Base-by-base conservation (phyloP, 2,329 filamentous ascomycete genomes). In the Coccinonectria pachysandricola region DNA sequence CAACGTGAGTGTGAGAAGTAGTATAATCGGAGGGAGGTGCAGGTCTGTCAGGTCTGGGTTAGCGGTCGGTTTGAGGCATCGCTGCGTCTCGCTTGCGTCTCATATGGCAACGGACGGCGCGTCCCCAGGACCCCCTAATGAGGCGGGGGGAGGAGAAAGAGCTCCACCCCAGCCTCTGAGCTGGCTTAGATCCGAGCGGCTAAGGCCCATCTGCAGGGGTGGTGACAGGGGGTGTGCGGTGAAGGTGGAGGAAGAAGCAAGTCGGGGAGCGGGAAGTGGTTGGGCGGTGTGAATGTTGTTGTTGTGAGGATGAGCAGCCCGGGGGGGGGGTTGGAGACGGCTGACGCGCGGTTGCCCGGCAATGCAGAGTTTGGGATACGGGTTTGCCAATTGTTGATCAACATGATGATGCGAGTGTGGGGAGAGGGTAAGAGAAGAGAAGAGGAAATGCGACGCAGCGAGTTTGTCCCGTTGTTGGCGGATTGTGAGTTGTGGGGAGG, bases 1-100 rank as follows among this genome's bases (percentile, higher is more conserved):
- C 72, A 56, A 82, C 60, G 54, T 74, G 71, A 55, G 71, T 67
- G 56, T 79, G 43, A 46, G 43, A 46, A 34, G 43, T 71, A 49
- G 68, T 62, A 63, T 73, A 75, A 48, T 61, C 47, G 40, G 49
- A 48, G 40, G 43, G 44, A 48, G 48, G 57, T 50, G 46, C 40
- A 45, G 52, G 47, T 46, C 52, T 54, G 40, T 32, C 32, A 39
- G 41, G 32, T 38, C 39, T 41, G 38, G 33, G 46, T 46, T 50
- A 46, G 46, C 40, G 41, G 43, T 46, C 38, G 42, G 17, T 19
- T 19, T 10, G n/a, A n/a, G 34, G 41, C 32, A 28, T 39, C 45
- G 41, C 39, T 39, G 42, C 35, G 46, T 35, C 26, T 45, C 42
- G 43, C 35, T 43, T 46, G 43, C 40, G 43, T 47, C 42, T 47